Evolutionary conservation across 2,329 filamentous ascomycete species (phyloP).

Genomic region (Aspergillus sp.): DNA sequence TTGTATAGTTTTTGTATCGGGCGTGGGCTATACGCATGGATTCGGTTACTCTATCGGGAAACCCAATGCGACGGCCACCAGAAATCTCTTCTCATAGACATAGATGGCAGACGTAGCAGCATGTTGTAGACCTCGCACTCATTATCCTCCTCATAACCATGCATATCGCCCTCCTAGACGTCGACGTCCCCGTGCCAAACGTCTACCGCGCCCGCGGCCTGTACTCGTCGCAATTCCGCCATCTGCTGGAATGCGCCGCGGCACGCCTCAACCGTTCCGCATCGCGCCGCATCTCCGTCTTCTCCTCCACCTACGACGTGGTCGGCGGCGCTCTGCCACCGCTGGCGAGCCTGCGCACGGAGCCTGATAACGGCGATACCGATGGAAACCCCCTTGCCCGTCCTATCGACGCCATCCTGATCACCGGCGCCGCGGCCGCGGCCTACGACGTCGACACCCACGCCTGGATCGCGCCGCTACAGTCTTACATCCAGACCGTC

Average conservation of each 20-base stretch:
- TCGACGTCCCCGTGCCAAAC: neutral
- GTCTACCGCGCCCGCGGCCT: neutral
- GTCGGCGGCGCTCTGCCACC: neutral
- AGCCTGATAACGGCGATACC: neutral
- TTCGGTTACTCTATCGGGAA: neutral
- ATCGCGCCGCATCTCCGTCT: neutral
- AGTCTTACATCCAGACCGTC: constrained; percentile 24
- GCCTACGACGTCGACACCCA: constrained; percentile 25
- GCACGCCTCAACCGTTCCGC: neutral
- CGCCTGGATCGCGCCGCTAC: constrained; percentile 28
- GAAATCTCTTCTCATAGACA: neutral
- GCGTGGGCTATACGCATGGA: neutral
- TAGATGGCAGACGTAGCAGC: neutral
- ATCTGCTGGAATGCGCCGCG: neutral
- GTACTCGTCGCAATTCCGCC: neutral
- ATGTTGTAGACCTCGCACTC: too few relatives aligned
- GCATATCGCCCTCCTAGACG: neutral
- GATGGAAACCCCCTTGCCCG: neutral
- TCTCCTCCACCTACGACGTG: neutral
- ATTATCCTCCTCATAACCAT: neutral
- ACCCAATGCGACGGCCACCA: neutral
- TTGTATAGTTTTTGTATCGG: neutral
- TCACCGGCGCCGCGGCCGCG: constrained; percentile 30
- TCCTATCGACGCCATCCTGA: constrained; percentile 28
- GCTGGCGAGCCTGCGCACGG: neutral